These are phyloP conservation scores for Polytrichum commune DNA, from an alignment of 225 moss, liverwort and hornwort species.

Conservation along the genomic window DNA sequence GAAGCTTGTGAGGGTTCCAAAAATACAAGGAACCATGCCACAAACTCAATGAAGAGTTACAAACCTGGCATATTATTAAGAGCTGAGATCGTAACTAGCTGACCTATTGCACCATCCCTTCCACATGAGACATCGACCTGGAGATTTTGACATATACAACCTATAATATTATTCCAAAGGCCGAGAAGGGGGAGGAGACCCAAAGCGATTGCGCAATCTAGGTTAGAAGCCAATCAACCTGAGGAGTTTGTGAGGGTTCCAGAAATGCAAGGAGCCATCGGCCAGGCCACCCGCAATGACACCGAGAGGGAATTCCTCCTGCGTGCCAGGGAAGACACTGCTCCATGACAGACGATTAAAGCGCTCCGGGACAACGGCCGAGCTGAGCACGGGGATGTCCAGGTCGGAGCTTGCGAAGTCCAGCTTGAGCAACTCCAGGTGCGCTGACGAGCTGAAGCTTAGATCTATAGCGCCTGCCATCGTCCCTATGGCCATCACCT, in stretches of 20 bases:
- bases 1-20: slow-evolving; percentile 87
- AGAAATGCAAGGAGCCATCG: slow-evolving; percentile 86
- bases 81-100: not conserved
- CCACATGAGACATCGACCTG: no score
- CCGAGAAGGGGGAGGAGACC: no score
- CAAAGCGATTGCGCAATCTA: no score
- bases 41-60: no score
- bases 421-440: slow-evolving; percentile 86
- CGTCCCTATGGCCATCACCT: slow-evolving; percentile 86
- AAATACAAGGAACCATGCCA: slow-evolving; percentile 62
- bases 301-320: slow-evolving; percentile 84
- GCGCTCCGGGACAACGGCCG: slow-evolving; percentile 65
- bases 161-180: no score
- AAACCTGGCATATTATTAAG: no score
- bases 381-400: slow-evolving; percentile 81
- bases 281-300: slow-evolving; percentile 93
- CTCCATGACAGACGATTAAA: slow-evolving; percentile 97
- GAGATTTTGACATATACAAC: no score
- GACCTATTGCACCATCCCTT: not conserved
- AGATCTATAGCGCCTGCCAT: slow-evolving; percentile 97
- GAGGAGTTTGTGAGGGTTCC: slow-evolving; percentile 88
- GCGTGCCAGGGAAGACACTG: slow-evolving; percentile 44
- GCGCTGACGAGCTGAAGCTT: slow-evolving; percentile 87
- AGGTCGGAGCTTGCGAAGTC: slow-evolving; percentile 75
- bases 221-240: slow-evolving; percentile 52